Evolutionary conservation across 192 early-diverging fungal species (phyloP), one percentile per base, ranked within the genome.

Genomic region (Backusella macrospora): DNA sequence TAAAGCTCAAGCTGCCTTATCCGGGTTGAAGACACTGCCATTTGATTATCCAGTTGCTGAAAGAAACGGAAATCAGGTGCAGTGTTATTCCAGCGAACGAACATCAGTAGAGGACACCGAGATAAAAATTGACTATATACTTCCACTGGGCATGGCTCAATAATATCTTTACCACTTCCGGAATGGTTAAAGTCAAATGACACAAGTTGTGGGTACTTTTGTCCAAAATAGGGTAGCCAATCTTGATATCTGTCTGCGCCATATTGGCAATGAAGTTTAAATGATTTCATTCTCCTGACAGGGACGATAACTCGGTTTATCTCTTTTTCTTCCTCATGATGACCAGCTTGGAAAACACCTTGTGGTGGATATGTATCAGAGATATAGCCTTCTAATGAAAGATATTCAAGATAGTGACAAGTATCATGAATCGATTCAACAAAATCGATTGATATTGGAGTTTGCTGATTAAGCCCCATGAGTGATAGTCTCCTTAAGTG

Each of bases 151-250:
- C 52, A 59, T 23, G 21, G 52, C 4, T 26, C 52, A 12, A 59
- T 26, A 10, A 59, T 59, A 26, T 59, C 52, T 26, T 59, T 59
- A 26, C 52, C 52, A 12, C 23, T 59, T 59, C 52, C 52, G 13
- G 52, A 59, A 59, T 59, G 52, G 52, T 59, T 59, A 26, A 59
- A 59, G 52, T 26, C 23, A 23, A 59, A 59, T 23, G 52, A 59
- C 10, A 59, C 52, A 59, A 59, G 52, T 12, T 59, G 52, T 23
- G 52, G 52, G 21, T 59, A 59, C 12, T 59, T 59, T 26, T 26
- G 3, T 6, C 18, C 52, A 59, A 59, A 59, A 59, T 59, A 59
- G 3, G 52, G 52, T 59, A 59, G 13, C 52, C 52, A 59, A 23
- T 59, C 52, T 59, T 59, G 52, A n/a, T 59, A 59, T 26, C 52